These are phyloP conservation scores for Emydomyces testavorans DNA, from an alignment of 2,329 filamentous ascomycete species.

Conservation along the genomic window DNA sequence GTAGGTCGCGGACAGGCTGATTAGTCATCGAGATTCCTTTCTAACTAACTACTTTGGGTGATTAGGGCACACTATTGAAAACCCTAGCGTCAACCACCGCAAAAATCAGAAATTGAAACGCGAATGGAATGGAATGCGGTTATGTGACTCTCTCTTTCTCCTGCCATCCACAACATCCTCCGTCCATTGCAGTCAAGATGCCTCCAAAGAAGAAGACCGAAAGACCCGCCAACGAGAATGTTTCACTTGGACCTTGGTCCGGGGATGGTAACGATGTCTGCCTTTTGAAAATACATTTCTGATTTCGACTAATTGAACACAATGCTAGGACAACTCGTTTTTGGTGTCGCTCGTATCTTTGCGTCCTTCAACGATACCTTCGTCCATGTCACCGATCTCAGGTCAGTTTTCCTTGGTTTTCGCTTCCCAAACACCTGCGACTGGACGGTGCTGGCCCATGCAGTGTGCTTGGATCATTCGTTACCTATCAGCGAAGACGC, in stretches of 20 bases:
- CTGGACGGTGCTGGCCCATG: slow-evolving; percentile 42
- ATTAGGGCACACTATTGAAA: slow-evolving; percentile 14
- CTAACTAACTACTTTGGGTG: background rate
- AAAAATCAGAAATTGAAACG: slow-evolving; percentile 4
- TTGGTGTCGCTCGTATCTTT: slow-evolving; percentile 96
- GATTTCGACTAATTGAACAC: slow-evolving; percentile 17
- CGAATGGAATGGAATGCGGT: background rate
- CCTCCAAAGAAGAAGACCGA: slow-evolving; percentile 82
- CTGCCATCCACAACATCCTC: slow-evolving; percentile 32
- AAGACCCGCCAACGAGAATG: slow-evolving; percentile 81
- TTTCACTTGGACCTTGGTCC: slow-evolving; percentile 93
- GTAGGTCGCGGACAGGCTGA: background rate
- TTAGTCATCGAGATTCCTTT: background rate
- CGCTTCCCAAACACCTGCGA: background rate
- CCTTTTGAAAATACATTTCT: background rate
- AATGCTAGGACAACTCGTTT: slow-evolving; percentile 78
- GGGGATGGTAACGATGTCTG: slow-evolving; percentile 60
- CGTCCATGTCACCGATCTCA: slow-evolving; percentile 99
- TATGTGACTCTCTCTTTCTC: slow-evolving; percentile 26
- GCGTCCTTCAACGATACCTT: slow-evolving; percentile 89
- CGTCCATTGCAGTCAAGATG: slow-evolving; percentile 54
- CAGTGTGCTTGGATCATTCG: background rate
- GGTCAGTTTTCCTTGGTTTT: slow-evolving; percentile 42
- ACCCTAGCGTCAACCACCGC: slow-evolving; percentile 9
- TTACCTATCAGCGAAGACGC: slow-evolving; percentile 31